Conservation (phyloP, 768 basidiomycete genomes). For the Suillus occidentalis region DNA sequence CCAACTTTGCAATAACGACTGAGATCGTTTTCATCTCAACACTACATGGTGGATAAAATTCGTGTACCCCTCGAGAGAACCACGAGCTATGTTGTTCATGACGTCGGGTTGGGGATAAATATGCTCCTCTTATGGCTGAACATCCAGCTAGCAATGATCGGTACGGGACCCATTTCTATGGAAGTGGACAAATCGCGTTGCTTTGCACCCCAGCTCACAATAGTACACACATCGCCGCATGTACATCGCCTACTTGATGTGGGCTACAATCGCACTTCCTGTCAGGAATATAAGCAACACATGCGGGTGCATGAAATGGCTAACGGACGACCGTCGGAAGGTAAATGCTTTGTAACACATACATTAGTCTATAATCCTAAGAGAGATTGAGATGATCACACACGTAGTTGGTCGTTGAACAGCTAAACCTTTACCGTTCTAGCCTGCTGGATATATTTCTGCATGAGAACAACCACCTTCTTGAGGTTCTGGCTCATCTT, state of each 20-base stretch:
- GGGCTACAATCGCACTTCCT: background rate
- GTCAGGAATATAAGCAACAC: background rate
- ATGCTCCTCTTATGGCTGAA: background rate
- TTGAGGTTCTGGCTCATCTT: constrained; percentile 83
- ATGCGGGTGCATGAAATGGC: background rate
- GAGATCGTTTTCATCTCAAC: constrained; percentile 98
- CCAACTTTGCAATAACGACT: constrained; percentile 69
- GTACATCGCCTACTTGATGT: background rate
- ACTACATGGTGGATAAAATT: constrained; percentile 77
- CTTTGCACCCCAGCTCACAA: background rate
- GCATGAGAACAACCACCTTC: constrained; percentile 67
- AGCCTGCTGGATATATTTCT: constrained; percentile 60
- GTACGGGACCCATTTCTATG: background rate
- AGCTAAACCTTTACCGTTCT: constrained; percentile 16
- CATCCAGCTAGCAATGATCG: background rate
- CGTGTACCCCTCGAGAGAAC: background rate
- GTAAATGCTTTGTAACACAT: background rate
- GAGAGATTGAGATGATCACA: background rate
- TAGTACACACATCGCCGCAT: background rate
- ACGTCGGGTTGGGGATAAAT: background rate
- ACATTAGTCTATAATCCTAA: background rate
- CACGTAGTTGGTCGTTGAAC: background rate
- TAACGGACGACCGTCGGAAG: too few relatives aligned
- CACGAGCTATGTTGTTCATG: background rate
- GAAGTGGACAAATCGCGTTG: background rate